These are phyloP conservation scores for Chlamydomonas incerta DNA, from an alignment of 139 green algal species.

Conservation along the genomic window DNA sequence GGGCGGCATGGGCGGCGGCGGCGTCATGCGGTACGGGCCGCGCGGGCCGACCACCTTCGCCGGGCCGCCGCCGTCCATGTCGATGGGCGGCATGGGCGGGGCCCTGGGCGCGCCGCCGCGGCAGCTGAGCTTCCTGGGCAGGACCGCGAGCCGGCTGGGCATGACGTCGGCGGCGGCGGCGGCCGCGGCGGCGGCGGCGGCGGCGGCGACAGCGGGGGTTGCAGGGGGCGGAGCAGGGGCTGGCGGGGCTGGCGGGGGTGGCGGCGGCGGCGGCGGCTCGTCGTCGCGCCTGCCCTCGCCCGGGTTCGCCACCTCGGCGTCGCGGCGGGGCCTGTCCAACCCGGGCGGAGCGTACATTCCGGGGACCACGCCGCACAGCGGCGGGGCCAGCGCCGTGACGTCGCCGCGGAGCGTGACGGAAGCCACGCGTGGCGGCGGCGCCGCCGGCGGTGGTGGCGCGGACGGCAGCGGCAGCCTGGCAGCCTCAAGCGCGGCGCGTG, in stretches of 20 bases:
- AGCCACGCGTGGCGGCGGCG: background rate
- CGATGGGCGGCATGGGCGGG: background rate
- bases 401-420: too few species aligned
- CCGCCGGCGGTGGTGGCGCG: background rate
- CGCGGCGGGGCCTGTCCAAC: too few species aligned
- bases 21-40: too few species aligned
- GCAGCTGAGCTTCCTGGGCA: constrained; percentile 28
- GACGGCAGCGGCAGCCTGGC: background rate
- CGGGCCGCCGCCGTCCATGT: too few species aligned
- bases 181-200: background rate
- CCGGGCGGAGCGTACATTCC: too few species aligned
- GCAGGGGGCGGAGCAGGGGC: background rate
- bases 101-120: constrained; percentile 17
- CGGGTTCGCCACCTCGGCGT: too few species aligned
- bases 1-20: too few species aligned
- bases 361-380: too few species aligned
- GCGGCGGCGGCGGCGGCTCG: background rate
- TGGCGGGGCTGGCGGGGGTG: too few species aligned
- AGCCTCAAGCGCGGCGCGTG: background rate
- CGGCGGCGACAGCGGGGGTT: background rate
- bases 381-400: too few species aligned
- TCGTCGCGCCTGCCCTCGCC: too few species aligned
- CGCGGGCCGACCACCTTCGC: too few species aligned
- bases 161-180: background rate
- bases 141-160: constrained; percentile 16